phyloP scores from a whole-genome alignment of 345 rosid genomes.

The Schrenkiella parvula region DNA sequence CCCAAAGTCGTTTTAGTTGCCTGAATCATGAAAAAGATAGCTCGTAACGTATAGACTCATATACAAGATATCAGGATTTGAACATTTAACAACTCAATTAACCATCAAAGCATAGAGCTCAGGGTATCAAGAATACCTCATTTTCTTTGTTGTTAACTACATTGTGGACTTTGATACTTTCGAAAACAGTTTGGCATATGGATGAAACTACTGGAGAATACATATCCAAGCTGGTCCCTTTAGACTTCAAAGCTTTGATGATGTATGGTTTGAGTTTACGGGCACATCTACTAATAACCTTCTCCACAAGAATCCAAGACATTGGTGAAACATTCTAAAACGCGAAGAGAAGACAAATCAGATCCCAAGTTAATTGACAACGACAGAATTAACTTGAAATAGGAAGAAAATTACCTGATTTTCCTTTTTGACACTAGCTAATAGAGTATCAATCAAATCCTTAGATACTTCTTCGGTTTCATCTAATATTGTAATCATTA shows the following conservation, averaged over 20 bases:
- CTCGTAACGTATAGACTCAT: background rate
- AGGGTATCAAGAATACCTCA: conserved; percentile 43
- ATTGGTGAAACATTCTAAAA: conserved; percentile 49
- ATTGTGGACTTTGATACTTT: background rate
- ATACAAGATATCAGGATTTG: background rate
- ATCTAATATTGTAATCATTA: conserved; percentile 60
- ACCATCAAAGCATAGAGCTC: background rate
- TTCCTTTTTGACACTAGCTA: conserved; percentile 58
- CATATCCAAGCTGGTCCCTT: conserved; percentile 39
- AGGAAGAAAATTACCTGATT: conserved; percentile 48
- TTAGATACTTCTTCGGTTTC: conserved; percentile 61
- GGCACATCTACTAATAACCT: conserved; percentile 55
- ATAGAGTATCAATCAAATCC: conserved; percentile 53
- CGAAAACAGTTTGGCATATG: conserved; percentile 38
- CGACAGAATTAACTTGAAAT: background rate
- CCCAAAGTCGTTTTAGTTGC: background rate
- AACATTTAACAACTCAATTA: background rate
- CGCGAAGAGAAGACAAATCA: background rate
- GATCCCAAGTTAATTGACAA: background rate
- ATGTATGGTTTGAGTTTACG: conserved; percentile 57
- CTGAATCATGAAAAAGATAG: conserved; percentile 26
- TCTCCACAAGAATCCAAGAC: conserved; percentile 45
- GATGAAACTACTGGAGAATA: conserved; percentile 55
- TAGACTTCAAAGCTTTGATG: conserved; percentile 47
- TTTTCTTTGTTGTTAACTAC: conserved; percentile 24